Evolutionary conservation across 495 filamentous ascomycete species (phyloP), one percentile per base, ranked within the genome.

Genomic region (Penicillium maclennaniae): DNA sequence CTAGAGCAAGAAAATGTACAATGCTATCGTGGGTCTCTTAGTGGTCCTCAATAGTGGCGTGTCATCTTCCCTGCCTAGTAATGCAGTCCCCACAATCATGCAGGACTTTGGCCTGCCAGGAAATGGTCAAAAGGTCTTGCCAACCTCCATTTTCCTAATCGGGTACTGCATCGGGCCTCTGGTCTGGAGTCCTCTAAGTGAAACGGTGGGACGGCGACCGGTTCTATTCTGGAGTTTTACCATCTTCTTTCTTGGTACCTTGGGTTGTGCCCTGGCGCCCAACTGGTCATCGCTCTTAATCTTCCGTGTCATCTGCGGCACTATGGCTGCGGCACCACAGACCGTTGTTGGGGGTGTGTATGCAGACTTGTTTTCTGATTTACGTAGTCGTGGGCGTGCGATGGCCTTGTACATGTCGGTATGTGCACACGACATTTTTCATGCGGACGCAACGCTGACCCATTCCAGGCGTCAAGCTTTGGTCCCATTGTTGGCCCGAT

Each of bases 321-420:
- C 83, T 2, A 81, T 74, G 60, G 88, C 83, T 8, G 82, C 81
- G 27, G 79, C 80, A 15, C 86, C 88, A 1, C 85, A 91, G 46
- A 80, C 84, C 4, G 78, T 91, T 7, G 79, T 87, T 15, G 83
- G 86, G 0, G 89, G 88, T 8, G 72, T 89, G 3, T 87, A 86
- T 61, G 87, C 88, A 0, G 89, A 93, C 69, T 74, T 90, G 7
- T 86, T 81, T 56, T 72, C 73, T 19, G 76, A 84, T 58, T 67
- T 81, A 4, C 62, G 77, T 16, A 70, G 68, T 20, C 75, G 88
- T 16, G 88, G 88, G 3, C 76, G 85, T 7, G 84, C 83, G 4
- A 86, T 91, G 81, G 80, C 85, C 1, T 66, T 81, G 5, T 91
- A 89, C 67, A 88, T 86, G 80, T 81, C 78, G 27, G 84, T 86